Evolutionary conservation across 2,329 filamentous ascomycete genomes (phyloP).

Genomic region (Chaetomium sp.): DNA sequence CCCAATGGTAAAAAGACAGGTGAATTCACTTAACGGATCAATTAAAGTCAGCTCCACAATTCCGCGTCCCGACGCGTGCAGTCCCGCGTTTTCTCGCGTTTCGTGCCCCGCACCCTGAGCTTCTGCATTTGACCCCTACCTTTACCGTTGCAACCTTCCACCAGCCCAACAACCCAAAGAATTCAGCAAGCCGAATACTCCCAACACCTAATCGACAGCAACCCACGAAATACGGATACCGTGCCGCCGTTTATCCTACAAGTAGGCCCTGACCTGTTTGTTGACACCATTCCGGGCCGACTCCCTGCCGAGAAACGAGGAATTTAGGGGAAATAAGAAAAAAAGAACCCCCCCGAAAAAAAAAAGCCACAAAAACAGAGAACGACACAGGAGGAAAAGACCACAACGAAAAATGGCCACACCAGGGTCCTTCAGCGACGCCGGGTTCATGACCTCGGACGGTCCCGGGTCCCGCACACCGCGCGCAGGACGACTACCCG

Average conservation of each 20-base stretch:
- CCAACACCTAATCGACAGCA: too few relatives aligned
- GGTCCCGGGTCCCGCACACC: constrained; percentile 40
- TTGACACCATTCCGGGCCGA: too few relatives aligned
- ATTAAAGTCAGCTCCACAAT: constrained; percentile 19
- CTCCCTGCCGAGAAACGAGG: too few relatives aligned
- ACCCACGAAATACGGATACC: too few relatives aligned
- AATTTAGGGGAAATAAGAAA: too few relatives aligned
- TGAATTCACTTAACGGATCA: constrained; percentile 10
- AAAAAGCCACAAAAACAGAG: too few relatives aligned
- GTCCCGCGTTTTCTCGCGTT: constrained; percentile 26
- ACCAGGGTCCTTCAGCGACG: constrained; percentile 46
- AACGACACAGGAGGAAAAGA: too few relatives aligned
- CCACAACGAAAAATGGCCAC: constrained; percentile 17
- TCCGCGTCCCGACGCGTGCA: constrained; percentile 12
- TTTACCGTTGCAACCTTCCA: background rate
- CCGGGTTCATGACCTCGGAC: constrained; percentile 53
- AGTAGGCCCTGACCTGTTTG: too few relatives aligned
- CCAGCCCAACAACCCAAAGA: background rate
- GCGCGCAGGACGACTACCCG: constrained; percentile 38
- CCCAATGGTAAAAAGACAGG: background rate
- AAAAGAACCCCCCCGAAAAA: too few relatives aligned
- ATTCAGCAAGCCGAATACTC: too few relatives aligned
- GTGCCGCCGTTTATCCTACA: too few relatives aligned
- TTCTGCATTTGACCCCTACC: background rate
- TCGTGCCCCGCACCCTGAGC: constrained; percentile 11